These are phyloP conservation scores for Tetrapisispora namnaoensis DNA, from an alignment of 805 yeast species.

Conservation along the genomic window DNA sequence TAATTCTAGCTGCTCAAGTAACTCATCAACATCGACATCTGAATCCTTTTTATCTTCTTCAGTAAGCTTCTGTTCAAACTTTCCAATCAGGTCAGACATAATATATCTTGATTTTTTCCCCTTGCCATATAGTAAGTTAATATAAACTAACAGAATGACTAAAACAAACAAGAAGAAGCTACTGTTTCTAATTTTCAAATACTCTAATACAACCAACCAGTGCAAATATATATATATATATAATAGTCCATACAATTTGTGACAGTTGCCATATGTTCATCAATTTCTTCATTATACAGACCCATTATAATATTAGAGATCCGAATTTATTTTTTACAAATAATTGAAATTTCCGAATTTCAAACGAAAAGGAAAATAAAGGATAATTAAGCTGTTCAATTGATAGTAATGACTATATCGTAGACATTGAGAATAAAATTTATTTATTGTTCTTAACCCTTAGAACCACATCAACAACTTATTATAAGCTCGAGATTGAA, in stretches of 20 bases:
- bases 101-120: not conserved
- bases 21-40: slow-evolving; percentile 31
- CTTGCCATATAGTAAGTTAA: not conserved
- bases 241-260: too few species aligned
- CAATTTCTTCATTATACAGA: not conserved
- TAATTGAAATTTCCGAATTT: not conserved
- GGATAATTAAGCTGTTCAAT: not conserved
- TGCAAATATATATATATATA: too few species aligned
- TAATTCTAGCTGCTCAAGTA: slow-evolving; percentile 40
- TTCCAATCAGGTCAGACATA: not conserved
- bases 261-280: too few species aligned
- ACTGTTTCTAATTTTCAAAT: too few species aligned
- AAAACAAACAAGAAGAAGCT: not conserved
- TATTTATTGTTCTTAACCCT: not conserved
- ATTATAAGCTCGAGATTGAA: too few species aligned
- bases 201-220: too few species aligned
- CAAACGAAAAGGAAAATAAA: not conserved
- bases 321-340: not conserved
- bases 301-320: not conserved
- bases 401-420: not conserved
- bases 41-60: not conserved
- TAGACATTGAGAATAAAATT: not conserved
- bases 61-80: not conserved
- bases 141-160: not conserved
- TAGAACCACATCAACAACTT: not conserved